Evolutionary conservation across 768 basidiomycete genomes (phyloP).

Genomic region (Pleurotus giganteus): DNA sequence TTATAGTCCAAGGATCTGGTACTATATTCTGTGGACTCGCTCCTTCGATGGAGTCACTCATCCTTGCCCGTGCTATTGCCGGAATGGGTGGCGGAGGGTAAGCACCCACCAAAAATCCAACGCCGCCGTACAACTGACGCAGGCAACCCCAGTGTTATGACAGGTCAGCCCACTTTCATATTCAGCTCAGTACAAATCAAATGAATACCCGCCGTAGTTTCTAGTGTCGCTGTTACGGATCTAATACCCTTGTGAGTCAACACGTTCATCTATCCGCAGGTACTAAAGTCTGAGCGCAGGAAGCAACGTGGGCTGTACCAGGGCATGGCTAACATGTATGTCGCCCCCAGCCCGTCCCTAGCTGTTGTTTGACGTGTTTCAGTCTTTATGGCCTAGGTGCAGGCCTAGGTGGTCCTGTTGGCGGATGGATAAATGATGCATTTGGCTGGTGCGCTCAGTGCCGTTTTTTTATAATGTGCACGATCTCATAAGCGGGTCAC

Average conservation of each 20-base stretch:
- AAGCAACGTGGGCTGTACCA: conserved; percentile 90
- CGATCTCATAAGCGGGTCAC: conserved; percentile 8
- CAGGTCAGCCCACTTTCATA: conserved; percentile 46
- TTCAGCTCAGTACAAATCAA: neutral
- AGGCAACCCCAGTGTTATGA: conserved; percentile 65
- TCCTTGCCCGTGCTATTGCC: conserved; percentile 79
- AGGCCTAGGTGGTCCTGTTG: conserved; percentile 75
- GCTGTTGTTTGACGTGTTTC: conserved; percentile 9
- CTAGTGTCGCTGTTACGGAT: conserved; percentile 84
- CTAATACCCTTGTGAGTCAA: conserved; percentile 77
- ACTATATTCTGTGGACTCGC: conserved; percentile 87
- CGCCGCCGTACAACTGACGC: neutral
- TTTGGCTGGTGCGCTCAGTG: conserved; percentile 71
- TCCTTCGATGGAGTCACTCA: conserved; percentile 79
- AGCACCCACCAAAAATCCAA: conserved; percentile 27
- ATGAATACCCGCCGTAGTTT: conserved; percentile 44
- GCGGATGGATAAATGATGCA: conserved; percentile 81
- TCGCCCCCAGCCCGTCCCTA: conserved; percentile 8
- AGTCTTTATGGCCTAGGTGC: conserved; percentile 86
- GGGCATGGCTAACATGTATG: conserved; percentile 86
- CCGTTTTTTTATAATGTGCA: conserved; percentile 2
- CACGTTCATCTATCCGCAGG: neutral
- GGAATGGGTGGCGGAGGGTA: conserved; percentile 93
- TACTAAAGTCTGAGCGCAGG: conserved; percentile 33
- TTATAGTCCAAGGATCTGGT: conserved; percentile 55